Evolutionary conservation across 176 grass and related monocot species (phyloP).

Genomic region (Lolium perenne): DNA sequence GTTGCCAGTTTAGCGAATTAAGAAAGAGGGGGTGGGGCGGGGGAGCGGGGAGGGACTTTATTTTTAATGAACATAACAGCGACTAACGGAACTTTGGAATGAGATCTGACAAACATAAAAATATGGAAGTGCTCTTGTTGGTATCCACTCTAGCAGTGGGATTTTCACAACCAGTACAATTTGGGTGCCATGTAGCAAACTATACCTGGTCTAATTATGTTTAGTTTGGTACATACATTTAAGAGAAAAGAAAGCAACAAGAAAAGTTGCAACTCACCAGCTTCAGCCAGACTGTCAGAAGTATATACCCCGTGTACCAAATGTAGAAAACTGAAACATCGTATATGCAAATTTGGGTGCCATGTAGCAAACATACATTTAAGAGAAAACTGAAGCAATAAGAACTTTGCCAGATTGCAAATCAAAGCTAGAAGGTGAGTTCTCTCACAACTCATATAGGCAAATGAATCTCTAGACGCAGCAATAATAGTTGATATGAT

Average conservation of each 20-base stretch:
- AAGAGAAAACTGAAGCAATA: too few relatives aligned
- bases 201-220: background rate
- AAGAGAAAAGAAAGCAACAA: background rate
- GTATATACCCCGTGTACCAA: too few relatives aligned
- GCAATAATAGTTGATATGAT: constrained; percentile 47
- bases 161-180: background rate
- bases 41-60: too few relatives aligned
- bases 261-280: too few relatives aligned
- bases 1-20: too few relatives aligned
- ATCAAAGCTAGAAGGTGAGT: constrained; percentile 27
- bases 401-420: constrained; percentile 34
- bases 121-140: background rate
- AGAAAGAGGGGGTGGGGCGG: too few relatives aligned
- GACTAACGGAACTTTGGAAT: background rate
- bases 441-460: constrained; percentile 36
- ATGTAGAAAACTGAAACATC: too few relatives aligned
- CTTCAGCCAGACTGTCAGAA: too few relatives aligned
- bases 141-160: background rate
- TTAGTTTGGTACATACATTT: background rate
- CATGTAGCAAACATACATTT: too few relatives aligned
- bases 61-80: background rate
- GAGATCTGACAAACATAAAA: background rate
- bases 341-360: too few relatives aligned
- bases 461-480: constrained; percentile 35
- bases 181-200: background rate